Conservation (phyloP, 108 stramenopile genomes). For the Poteriospumella lacustris region DNA sequence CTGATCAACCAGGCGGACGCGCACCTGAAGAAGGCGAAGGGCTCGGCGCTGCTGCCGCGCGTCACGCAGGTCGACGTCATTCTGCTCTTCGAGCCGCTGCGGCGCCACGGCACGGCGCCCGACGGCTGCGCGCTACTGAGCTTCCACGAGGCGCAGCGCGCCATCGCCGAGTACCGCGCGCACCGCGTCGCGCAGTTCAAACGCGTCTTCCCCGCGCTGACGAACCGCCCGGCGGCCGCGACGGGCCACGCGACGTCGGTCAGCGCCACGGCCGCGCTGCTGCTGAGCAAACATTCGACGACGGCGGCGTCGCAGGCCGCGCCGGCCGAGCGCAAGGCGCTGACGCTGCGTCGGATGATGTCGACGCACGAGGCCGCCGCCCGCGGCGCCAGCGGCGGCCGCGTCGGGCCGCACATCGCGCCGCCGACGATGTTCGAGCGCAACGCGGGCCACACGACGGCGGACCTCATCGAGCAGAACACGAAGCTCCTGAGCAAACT, state of each 20-base stretch:
- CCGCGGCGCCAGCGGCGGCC: neutral
- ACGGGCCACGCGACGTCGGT: too few species aligned
- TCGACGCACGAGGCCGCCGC: neutral
- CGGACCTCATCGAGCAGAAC: conserved; percentile 41
- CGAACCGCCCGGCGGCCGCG: too few species aligned
- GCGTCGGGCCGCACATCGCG: conserved; percentile 32
- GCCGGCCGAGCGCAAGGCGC: conserved; percentile 19
- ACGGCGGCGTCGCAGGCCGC: too few species aligned
- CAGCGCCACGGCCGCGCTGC: too few species aligned
- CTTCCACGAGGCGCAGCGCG: conserved; percentile 55
- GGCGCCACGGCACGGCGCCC: neutral
- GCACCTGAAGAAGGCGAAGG: conserved; percentile 36
- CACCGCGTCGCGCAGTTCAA: conserved; percentile 40
- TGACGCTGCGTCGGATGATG: neutral
- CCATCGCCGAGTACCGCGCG: conserved; percentile 38
- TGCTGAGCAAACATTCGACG: too few species aligned
- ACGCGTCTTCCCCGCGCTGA: conserved; percentile 40
- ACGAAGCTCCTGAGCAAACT: conserved; percentile 50
- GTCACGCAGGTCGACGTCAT: conserved; percentile 39
- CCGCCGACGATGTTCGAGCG: conserved; percentile 52
- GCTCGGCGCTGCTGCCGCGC: conserved; percentile 39
- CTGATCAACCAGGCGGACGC: conserved; percentile 49
- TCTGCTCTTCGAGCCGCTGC: conserved; percentile 23
- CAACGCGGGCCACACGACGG: conserved; percentile 38
- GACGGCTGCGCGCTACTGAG: conserved; percentile 34